Evolutionary conservation across 352 stramenopile species (phyloP).

Genomic region (Phytopythium mirpurense): DNA sequence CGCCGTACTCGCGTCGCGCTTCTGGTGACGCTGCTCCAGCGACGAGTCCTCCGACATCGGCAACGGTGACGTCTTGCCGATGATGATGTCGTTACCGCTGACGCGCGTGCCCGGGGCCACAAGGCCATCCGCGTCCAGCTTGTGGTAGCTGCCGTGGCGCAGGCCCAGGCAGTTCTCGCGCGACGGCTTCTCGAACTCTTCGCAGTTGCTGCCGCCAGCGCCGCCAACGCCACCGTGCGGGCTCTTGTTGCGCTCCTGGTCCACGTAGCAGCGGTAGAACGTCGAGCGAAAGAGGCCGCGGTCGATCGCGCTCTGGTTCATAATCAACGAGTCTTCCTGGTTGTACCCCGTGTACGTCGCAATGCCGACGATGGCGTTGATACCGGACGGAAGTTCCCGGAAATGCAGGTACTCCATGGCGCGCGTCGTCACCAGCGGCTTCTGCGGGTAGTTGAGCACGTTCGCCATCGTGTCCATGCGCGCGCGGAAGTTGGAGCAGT

Average conservation of each 20-base stretch:
- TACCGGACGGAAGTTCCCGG: constrained; percentile 97
- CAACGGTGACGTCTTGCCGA: constrained; percentile 97
- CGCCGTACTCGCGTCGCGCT: constrained; percentile 95
- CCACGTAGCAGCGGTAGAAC: constrained; percentile 98
- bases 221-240: constrained; percentile 58
- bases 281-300: constrained; percentile 98
- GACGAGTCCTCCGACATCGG: constrained; percentile 75
- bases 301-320: constrained; percentile 99
- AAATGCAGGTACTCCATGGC: constrained; percentile 99
- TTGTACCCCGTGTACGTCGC: constrained; percentile 94
- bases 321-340: constrained; percentile 99
- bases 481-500: constrained; percentile 98
- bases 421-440: constrained; percentile 97
- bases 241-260: constrained; percentile 90
- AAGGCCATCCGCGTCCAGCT: constrained; percentile 98
- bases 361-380: constrained; percentile 95
- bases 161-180: constrained; percentile 94
- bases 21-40: constrained; percentile 89
- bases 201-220: constrained; percentile 56
- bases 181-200: constrained; percentile 96
- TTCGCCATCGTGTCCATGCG: constrained; percentile 99
- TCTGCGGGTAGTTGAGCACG: constrained; percentile 99
- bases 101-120: constrained; percentile 95
- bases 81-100: constrained; percentile 98
- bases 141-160: constrained; percentile 97